Base-by-base conservation (phyloP, 805 yeast genomes). In the Candida boleticola region DNA sequence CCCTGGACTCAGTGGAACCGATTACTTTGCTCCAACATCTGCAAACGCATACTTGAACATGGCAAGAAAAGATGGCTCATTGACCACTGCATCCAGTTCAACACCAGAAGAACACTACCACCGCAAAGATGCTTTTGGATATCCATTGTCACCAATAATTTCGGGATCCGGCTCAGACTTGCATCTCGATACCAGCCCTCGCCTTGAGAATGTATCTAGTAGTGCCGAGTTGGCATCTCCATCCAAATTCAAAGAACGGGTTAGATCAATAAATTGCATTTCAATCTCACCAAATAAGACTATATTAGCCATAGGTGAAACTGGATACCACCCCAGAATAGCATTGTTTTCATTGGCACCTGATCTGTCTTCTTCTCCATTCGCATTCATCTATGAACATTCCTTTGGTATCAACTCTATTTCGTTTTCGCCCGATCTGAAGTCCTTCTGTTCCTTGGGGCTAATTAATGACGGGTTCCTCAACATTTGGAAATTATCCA, bases 391-490 rank as follows among this genome's bases (percentile, higher is more conserved):
- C 1, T 60, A 68, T 41, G 89, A 82, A 46, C 93, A 85, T 58
- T 68, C 74, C 10, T 85, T 80, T 58, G 92, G 90, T 0, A 69
- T 85, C 14, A 66, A 74, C 29, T 63, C 68, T 5, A 50, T 85
- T 14, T 60, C 65, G 17, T 85, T 85, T 54, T 77, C 86, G 0
- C 79, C 80, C 0, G 78, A 80, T 46, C 81, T 83, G 39, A 65
- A 60, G 31, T 66, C 56, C 42, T 59, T 85, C 26, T 76, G 83
- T 26, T 80, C 88, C 7, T 58, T 83, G 37, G 92, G 92, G 0
- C 63, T 77, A n/a, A 64, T 80, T 3, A 82, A 80, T 49, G 93
- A 85, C 55, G 89, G 90, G 1, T 82, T 71, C 43, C 53, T 85
- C 10, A 76, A 79, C 49, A 59, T 85, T 6, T 85, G 92, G 90